Conservation (phyloP, 2,329 filamentous ascomycete species). For the Alternaria tenuissima region DNA sequence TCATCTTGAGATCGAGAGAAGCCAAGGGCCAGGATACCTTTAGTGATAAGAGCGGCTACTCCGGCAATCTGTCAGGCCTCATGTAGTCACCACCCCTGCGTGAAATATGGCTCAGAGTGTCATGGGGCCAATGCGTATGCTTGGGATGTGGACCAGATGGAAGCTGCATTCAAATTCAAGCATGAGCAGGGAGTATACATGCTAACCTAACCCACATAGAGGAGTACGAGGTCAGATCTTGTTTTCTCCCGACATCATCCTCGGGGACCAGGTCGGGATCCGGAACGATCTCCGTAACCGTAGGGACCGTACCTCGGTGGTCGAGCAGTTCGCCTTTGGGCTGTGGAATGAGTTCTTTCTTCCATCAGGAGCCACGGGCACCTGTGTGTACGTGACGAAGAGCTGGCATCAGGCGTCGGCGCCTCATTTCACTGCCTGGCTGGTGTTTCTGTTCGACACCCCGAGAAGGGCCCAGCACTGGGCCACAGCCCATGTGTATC, state of each 20-base stretch:
- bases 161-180: background rate
- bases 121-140: no score
- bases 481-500: conserved; percentile 16
- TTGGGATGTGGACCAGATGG: no score
- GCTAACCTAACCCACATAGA: background rate
- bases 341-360: background rate
- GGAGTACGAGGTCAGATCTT: background rate
- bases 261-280: background rate
- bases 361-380: background rate
- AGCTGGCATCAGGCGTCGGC: conserved; percentile 11
- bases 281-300: background rate
- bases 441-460: background rate
- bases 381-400: conserved; percentile 8
- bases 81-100: background rate
- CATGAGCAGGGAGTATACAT: background rate
- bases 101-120: background rate
- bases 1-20: background rate
- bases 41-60: background rate
- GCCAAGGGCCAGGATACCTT: background rate
- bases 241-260: background rate
- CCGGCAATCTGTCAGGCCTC: background rate
- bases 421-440: conserved; percentile 16
- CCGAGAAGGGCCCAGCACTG: background rate
- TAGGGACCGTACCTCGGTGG: background rate
- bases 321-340: conserved; percentile 9